Percentiles rank a stretch among this genome's conserved stretches.
phyloP scores from a whole-genome alignment of 805 yeast genomes.

The Scheffersomyces ergatensis region DNA sequence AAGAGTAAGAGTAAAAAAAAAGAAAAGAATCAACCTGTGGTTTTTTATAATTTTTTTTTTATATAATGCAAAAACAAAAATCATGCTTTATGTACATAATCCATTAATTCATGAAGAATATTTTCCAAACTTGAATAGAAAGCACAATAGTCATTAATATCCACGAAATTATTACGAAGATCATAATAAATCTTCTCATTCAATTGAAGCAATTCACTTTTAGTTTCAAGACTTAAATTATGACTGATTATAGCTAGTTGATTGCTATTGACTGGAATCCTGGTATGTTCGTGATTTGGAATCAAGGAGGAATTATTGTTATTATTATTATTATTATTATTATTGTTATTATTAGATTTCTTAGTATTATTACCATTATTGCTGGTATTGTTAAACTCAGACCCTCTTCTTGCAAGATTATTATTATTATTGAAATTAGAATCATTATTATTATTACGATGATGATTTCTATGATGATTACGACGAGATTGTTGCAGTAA shows the following conservation, averaged over 20 bases:
- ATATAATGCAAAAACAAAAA: too few relatives aligned
- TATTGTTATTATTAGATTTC: not conserved
- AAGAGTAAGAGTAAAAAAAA: too few relatives aligned
- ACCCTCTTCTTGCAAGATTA: too few relatives aligned
- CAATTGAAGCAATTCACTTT: conserved; percentile 29
- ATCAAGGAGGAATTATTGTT: not conserved
- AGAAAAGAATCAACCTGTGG: too few relatives aligned
- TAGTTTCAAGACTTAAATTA: conserved; percentile 8
- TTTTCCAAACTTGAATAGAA: conserved; percentile 41
- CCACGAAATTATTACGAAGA: conserved; percentile 41
- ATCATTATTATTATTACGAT: not conserved
- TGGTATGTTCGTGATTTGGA: not conserved
- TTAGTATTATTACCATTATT: not conserved
- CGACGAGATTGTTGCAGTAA: not conserved
- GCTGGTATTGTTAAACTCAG: too few relatives aligned
- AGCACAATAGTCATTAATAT: conserved; percentile 43
- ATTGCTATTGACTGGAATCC: not conserved
- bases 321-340: not conserved
- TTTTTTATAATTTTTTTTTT: too few relatives aligned
- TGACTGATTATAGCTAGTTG: not conserved
- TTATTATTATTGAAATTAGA: not conserved
- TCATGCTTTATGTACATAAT: conserved; percentile 18
- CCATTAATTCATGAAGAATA: conserved; percentile 37
- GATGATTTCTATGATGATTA: not conserved
- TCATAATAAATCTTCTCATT: conserved; percentile 39